These are phyloP conservation scores for Dioszegia aurantiaca DNA, from an alignment of 768 basidiomycete species.

Conservation along the genomic window DNA sequence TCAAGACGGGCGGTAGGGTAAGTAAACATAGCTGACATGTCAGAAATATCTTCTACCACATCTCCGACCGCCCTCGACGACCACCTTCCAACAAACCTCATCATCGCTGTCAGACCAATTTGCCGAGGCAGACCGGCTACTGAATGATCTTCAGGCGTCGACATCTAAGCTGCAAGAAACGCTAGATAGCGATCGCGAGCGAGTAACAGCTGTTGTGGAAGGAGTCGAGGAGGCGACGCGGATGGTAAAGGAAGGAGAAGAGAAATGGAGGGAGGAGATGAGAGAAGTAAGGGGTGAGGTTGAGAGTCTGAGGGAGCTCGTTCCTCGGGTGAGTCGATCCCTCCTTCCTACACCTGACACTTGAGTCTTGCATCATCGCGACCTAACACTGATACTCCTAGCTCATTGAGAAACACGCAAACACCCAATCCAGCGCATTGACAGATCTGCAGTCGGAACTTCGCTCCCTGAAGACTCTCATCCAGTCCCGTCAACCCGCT, in stretches of 20 bases:
- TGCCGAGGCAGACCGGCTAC: slow-evolving; percentile 55
- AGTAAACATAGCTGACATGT: background rate
- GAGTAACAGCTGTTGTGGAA: slow-evolving; percentile 32
- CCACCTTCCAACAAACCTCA: slow-evolving; percentile 84
- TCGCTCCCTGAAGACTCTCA: slow-evolving; percentile 84
- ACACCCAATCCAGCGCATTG: slow-evolving; percentile 75
- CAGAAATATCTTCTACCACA: slow-evolving; percentile 91
- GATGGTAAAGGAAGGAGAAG: slow-evolving; percentile 61
- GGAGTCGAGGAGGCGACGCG: slow-evolving; percentile 46
- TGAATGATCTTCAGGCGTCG: slow-evolving; percentile 53
- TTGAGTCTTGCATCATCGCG: background rate
- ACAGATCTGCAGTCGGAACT: slow-evolving; percentile 87
- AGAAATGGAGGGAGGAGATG: slow-evolving; percentile 79
- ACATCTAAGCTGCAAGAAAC: slow-evolving; percentile 33
- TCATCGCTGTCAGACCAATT: slow-evolving; percentile 79
- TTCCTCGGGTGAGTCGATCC: slow-evolving; percentile 71
- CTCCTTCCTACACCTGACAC: background rate
- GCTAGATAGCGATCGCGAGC: slow-evolving; percentile 40
- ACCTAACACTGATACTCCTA: slow-evolving; percentile 46
- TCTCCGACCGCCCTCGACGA: slow-evolving; percentile 78
- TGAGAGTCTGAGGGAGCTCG: slow-evolving; percentile 80
- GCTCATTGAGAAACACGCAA: slow-evolving; percentile 94
- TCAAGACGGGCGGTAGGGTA: background rate
- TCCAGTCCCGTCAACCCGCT: slow-evolving; percentile 62
- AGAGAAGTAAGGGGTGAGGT: slow-evolving; percentile 88